Base-by-base conservation (phyloP, 257 asterid genomes). In the Petunia axillaris region DNA sequence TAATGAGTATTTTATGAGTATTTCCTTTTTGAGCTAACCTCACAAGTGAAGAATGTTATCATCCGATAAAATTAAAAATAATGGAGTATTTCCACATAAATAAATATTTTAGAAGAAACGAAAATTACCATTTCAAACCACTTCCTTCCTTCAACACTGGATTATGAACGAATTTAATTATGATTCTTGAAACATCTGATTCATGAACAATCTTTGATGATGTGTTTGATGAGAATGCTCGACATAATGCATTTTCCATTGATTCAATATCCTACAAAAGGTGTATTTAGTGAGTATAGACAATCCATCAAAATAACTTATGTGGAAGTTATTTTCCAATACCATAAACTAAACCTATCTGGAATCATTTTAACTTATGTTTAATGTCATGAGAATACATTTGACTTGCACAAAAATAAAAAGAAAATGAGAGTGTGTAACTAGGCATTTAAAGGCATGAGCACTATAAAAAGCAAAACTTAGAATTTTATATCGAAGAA, bases 241-340 rank as follows among this genome's bases (percentile, higher is more conserved):
- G 10, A 9, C 74, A 57, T 59, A 84, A 55, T 25, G 60, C 81
- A 13, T 84, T 63, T 55, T 84, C 87, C 68, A 84, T 25, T 2
- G 41, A 6, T 44, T 58, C 76, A 16, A 84, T 14, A 65, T 84
- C 87, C 87, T 81, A 48, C 50, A 80, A 39, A 15, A 39, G 57
- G 25, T 13, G 25, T 8, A 25, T 53, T 40, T 13, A 1, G 54
- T 53, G 0, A 54, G 13, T 10, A 25, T 44, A 35, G 11, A 13
- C 36, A 3, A 55, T 2, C 25, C 25, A 25, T 25, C 25, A 25
- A 25, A 25, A 25, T 25, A 25, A 25, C 25, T 25, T 25, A 25
- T 25, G 25, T 25, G 25, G 25, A 25, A 25, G 25, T 25, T 25
- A 25, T 25, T 10, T 50, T 14, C n/a, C 6, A 10, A 48, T 52